A percentile compares a stretch with the other conserved stretches of the same genome.
Evolutionary conservation across 2,329 filamentous ascomycete genomes (phyloP).

Genomic region (Dryadomyces quercus-mongolicae): DNA sequence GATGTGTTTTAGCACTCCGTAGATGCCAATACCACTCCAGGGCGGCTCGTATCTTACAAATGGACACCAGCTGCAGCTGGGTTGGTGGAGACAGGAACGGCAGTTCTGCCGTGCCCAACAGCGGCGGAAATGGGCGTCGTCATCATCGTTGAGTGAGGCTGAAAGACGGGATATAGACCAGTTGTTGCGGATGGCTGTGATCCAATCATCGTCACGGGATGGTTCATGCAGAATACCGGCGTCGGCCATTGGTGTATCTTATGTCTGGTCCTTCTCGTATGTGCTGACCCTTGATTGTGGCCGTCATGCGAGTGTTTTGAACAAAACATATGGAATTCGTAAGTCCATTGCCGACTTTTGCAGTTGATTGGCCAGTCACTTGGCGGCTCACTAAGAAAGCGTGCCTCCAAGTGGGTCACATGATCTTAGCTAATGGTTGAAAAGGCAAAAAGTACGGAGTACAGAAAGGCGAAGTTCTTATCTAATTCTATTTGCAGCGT

Average conservation of each 20-base stretch:
- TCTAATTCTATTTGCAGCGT: too few species aligned
- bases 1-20: background rate
- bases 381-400: too few species aligned
- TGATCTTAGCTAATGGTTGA: too few species aligned
- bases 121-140: conserved; percentile 29
- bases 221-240: background rate
- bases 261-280: background rate
- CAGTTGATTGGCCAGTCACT: background rate
- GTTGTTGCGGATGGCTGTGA: background rate
- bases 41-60: conserved; percentile 24
- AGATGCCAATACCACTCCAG: background rate
- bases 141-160: background rate
- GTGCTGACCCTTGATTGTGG: too few species aligned
- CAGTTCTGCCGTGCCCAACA: conserved; percentile 42
- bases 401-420: too few species aligned
- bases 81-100: conserved; percentile 28
- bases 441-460: too few species aligned
- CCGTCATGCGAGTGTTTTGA: too few species aligned
- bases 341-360: too few species aligned
- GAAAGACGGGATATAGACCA: background rate
- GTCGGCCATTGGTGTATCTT: background rate
- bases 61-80: conserved; percentile 40
- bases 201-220: background rate
- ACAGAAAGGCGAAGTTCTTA: too few species aligned
- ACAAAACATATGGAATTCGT: too few species aligned